Conservation (phyloP, 495 filamentous ascomycete genomes). For the Aspergillus hancockii region DNA sequence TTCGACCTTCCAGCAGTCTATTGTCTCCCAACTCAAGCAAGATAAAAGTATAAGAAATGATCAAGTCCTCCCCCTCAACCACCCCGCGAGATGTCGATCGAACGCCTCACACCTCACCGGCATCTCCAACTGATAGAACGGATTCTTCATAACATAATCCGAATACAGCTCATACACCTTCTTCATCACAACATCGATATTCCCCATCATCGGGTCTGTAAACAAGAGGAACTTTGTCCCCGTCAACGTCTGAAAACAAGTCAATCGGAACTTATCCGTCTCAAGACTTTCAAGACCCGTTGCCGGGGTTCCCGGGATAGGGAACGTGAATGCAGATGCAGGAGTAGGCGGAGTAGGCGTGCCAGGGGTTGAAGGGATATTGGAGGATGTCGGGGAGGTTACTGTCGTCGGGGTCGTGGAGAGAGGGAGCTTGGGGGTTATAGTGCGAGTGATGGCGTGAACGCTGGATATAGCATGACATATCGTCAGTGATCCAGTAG, state of each 20-base stretch:
- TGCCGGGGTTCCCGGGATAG: slow-evolving; percentile 47
- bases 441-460: slow-evolving; percentile 85
- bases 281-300: slow-evolving; percentile 89
- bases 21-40: not conserved
- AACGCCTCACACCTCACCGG: slow-evolving; percentile 93
- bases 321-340: slow-evolving; percentile 42
- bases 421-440: slow-evolving; percentile 58
- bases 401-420: slow-evolving; percentile 20
- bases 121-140: slow-evolving; percentile 98
- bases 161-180: slow-evolving; percentile 93
- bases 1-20: not conserved
- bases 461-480: slow-evolving; percentile 51
- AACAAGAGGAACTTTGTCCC: slow-evolving; percentile 96
- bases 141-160: slow-evolving; percentile 99
- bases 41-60: not conserved
- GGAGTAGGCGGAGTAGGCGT: slow-evolving; percentile 28
- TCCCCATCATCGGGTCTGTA: slow-evolving; percentile 86
- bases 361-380: slow-evolving; percentile 27
- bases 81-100: slow-evolving; percentile 72
- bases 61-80: slow-evolving; percentile 42
- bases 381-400: slow-evolving; percentile 22
- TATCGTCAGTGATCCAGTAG: not conserved
- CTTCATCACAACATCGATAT: slow-evolving; percentile 77
- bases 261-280: slow-evolving; percentile 85
- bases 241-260: slow-evolving; percentile 91